phyloP scores from a whole-genome alignment of 371 early-diverging fungal genomes.

The Mucor racemosus region DNA sequence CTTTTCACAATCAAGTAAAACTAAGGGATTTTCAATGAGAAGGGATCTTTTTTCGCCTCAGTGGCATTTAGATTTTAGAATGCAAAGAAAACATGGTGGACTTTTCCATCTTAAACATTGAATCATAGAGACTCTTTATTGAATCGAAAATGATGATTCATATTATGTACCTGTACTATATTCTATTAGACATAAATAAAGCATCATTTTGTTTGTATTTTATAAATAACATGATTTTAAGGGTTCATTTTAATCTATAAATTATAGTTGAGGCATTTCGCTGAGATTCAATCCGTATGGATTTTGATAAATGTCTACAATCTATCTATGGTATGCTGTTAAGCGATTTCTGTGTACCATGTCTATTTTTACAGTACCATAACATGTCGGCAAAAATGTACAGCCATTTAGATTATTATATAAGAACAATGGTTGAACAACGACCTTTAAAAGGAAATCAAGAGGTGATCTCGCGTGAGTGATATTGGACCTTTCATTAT shows the following conservation, averaged over 20 bases:
- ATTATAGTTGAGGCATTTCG: not conserved
- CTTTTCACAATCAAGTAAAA: too few species aligned
- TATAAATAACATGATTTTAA: not conserved
- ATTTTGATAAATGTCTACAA: too few species aligned
- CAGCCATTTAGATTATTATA: not conserved
- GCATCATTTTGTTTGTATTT: slow-evolving; percentile 2
- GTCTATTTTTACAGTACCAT: too few species aligned
- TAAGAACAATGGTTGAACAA: not conserved
- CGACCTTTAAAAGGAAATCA: slow-evolving; percentile 1
- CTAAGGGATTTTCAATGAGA: too few species aligned
- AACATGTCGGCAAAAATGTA: not conserved
- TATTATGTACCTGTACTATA: not conserved
- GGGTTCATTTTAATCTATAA: slow-evolving; percentile 2
- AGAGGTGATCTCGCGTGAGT: slow-evolving; percentile 9
- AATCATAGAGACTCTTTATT: not conserved
- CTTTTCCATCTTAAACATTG: not conserved
- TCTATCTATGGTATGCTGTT: too few species aligned
- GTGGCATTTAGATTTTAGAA: not conserved
- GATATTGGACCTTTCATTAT: not conserved
- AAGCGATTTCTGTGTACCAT: not conserved
- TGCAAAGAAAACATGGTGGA: not conserved
- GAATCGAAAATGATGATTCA: not conserved
- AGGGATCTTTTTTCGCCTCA: too few species aligned
- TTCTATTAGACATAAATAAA: not conserved
- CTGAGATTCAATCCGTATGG: not conserved